Conservation (phyloP, 805 yeast species). For the Kazachstania psychrophila region DNA sequence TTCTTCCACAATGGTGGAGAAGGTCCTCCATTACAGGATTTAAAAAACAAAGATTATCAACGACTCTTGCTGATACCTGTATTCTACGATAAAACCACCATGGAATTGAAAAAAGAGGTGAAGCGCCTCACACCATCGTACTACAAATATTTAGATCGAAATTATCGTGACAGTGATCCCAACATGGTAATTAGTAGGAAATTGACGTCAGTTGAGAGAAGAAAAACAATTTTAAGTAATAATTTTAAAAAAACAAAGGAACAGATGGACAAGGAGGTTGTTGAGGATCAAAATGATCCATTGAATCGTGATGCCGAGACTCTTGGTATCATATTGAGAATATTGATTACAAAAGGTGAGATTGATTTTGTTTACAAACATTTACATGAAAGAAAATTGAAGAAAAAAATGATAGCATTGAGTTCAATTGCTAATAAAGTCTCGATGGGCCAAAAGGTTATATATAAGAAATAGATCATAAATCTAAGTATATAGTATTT, state of each 20-base stretch:
- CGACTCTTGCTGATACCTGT: slow-evolving; percentile 53
- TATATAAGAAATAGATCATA: slow-evolving; percentile 4
- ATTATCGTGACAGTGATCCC: slow-evolving; percentile 1
- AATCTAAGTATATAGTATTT: neutral
- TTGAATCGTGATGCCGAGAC: slow-evolving; percentile 32
- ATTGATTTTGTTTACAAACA: slow-evolving; percentile 48
- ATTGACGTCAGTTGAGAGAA: slow-evolving; percentile 47
- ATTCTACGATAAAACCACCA: slow-evolving; percentile 46
- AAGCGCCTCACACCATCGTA: slow-evolving; percentile 34
- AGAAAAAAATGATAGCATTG: slow-evolving; percentile 28
- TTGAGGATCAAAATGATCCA: slow-evolving; percentile 38
- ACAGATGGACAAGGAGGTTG: slow-evolving; percentile 26
- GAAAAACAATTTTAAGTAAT: slow-evolving; percentile 61
- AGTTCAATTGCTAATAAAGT: slow-evolving; percentile 24
- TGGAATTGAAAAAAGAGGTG: slow-evolving; percentile 46
- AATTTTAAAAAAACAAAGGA: slow-evolving; percentile 49
- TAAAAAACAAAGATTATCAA: slow-evolving; percentile 58
- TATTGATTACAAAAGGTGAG: slow-evolving; percentile 59
- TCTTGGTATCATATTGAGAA: slow-evolving; percentile 65
- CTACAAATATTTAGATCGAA: slow-evolving; percentile 22
- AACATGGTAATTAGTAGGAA: slow-evolving; percentile 27
- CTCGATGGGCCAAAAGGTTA: slow-evolving; percentile 14
- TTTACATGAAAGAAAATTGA: slow-evolving; percentile 50
- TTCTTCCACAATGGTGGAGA: slow-evolving; percentile 76
- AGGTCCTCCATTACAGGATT: slow-evolving; percentile 61